These are phyloP conservation scores for Pyricularia pennisetigena DNA, from an alignment of 2,329 filamentous ascomycete genomes.

Conservation along the genomic window DNA sequence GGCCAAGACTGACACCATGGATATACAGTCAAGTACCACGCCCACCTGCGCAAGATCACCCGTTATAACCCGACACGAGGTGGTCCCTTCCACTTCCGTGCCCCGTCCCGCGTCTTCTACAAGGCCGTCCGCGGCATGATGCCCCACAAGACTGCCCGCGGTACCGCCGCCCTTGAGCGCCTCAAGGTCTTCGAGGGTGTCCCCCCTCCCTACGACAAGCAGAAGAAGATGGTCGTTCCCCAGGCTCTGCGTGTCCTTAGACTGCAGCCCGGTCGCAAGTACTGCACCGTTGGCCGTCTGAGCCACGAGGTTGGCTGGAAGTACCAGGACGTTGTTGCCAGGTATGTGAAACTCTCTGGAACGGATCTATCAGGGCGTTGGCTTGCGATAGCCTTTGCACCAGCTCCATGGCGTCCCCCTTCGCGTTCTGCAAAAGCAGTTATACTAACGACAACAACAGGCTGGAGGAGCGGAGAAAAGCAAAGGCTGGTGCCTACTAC, in stretches of 20 bases:
- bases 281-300: constrained; percentile 97
- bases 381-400: background rate
- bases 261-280: constrained; percentile 98
- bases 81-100: constrained; percentile 99
- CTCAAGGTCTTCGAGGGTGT: constrained; percentile 99
- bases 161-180: constrained; percentile 91
- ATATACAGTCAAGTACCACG: constrained; percentile 95
- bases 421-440: background rate
- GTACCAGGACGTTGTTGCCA: constrained; percentile 98
- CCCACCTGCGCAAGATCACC: constrained; percentile 99
- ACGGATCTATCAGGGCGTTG: background rate
- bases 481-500: constrained; percentile 98
- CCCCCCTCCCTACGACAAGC: constrained; percentile 97
- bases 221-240: constrained; percentile 99
- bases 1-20: constrained; percentile 6
- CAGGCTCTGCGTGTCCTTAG: constrained; percentile 94
- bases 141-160: constrained; percentile 98
- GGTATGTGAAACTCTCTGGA: constrained; percentile 51
- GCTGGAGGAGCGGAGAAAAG: constrained; percentile 99
- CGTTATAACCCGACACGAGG: constrained; percentile 99
- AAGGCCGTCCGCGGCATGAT: constrained; percentile 99
- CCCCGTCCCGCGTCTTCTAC: constrained; percentile 99
- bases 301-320: constrained; percentile 99
- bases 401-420: background rate
- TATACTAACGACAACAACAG: constrained; percentile 35